A percentile compares a stretch with the other conserved stretches of the same genome.
phyloP scores from a whole-genome alignment of 345 rosid genomes.

The Hevea brasiliensis region DNA sequence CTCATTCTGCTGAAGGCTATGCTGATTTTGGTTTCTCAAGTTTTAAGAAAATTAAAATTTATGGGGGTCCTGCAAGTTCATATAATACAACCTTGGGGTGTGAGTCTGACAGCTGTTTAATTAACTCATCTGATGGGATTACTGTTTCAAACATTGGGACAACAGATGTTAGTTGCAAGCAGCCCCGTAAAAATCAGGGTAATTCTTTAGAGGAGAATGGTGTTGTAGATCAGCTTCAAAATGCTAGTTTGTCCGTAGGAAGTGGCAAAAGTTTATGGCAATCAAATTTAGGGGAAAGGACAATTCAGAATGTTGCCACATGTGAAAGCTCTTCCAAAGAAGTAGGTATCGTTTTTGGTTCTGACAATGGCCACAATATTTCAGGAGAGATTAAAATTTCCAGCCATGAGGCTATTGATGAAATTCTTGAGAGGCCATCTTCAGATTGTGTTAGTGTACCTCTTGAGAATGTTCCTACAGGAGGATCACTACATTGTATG shows the following conservation, averaged over 20 bases:
- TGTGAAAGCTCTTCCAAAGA: conserved; percentile 18
- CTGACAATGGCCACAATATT: conserved; percentile 20
- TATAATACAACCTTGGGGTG: conserved; percentile 9
- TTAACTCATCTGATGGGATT: conserved; percentile 27
- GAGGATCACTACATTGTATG: conserved; percentile 23
- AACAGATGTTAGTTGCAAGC: conserved; percentile 26
- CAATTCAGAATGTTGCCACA: conserved; percentile 6
- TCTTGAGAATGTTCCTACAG: conserved; percentile 21
- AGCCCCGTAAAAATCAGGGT: conserved; percentile 16
- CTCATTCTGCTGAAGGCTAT: conserved; percentile 22
- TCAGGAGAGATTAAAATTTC: conserved; percentile 12
- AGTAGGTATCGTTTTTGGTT: conserved; percentile 9
- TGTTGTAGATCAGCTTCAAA: conserved; percentile 26
- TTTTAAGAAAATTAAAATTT: conserved; percentile 26
- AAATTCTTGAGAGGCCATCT: conserved; percentile 26
- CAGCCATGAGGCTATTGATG: conserved; percentile 18
- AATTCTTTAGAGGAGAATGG: conserved; percentile 28
- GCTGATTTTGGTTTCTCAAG: conserved; percentile 26
- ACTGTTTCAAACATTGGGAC: conserved; percentile 26
- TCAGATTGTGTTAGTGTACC: conserved; percentile 26
- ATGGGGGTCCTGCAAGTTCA: conserved; percentile 26
- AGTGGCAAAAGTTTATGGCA: conserved; percentile 1
- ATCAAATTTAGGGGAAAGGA: conserved; percentile 24
- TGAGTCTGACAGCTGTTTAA: conserved; percentile 12
- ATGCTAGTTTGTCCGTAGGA: conserved; percentile 9